Base-by-base conservation (phyloP, 345 rosid genomes). In the Hirschfeldia incana region DNA sequence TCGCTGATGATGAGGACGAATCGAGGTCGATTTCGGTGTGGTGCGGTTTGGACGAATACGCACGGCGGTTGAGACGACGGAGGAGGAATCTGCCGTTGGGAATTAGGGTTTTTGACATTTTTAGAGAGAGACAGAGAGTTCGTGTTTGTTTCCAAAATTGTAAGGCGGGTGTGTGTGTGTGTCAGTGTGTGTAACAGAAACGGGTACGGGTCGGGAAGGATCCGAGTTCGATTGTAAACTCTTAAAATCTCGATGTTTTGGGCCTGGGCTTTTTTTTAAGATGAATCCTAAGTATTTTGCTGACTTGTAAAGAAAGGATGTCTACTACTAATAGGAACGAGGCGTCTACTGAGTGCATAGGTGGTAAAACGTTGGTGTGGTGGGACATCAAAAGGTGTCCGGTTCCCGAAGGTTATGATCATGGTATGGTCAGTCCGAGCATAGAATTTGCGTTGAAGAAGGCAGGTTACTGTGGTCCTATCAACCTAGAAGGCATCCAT, bases 41-140 rank as follows among this genome's bases (percentile, higher is more conserved):
- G 2, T 80, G 77, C 7, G 83, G 83, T 15, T 49, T 71, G 0
- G 77, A 76, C 0, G 80, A 71, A 29, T 57, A 76, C 0, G 65
- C 4, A 42, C 68, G 77, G 10, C 74, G 80, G 69, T 57, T 65
- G 80, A 81, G 72, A 60, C 76, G 65, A 73, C 64, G 83, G 77
- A 65, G 80, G 44, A 80, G 28, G 69, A 69, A 80, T 65, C 73
- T 44, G 1, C 80, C 80, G 12, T 46, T 68, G 29, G 80, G 65
- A 2, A 80, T 76, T 80, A 80, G 80, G 83, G 80, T 36, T 71
- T 76, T 80, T 46, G 80, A 80, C 1, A 80, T 71, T 70, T 21
- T 11, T 65, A 28, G 62, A 28, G 62, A 33, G n/a, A 72, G 64
- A 21, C 17, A 34, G 2, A 49, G 66, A 13, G 29, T 34, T 34